Base-by-base conservation (phyloP, 202 grass and related monocot genomes). In the Dendrocalamus latiflorus region DNA sequence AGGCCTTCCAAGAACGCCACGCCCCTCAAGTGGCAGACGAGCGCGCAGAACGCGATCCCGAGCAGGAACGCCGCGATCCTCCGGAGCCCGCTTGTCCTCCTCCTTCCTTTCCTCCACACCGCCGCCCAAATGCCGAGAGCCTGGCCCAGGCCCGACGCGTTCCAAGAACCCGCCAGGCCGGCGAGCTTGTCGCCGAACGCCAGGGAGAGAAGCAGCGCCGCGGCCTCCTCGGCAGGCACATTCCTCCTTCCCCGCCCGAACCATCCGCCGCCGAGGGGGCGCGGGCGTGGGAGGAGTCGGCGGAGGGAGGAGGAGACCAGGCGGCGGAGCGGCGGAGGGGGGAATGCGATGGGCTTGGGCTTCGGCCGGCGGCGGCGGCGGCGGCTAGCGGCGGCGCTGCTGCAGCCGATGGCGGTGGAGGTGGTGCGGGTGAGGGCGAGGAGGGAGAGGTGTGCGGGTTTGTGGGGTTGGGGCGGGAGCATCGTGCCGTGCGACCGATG, bases 91-190 rank as follows among this genome's bases (percentile, higher is more conserved):
- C n/a, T n/a, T n/a, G n/a, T n/a, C n/a, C n/a, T n/a, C n/a, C n/a
- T n/a, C n/a, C n/a, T n/a, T n/a, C n/a, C n/a, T n/a, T n/a, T n/a
- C n/a, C n/a, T n/a, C n/a, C n/a, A n/a, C n/a, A n/a, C n/a, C n/a
- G 75, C 62, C 61, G 79, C 68, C 84, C 68, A 86, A 45, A 90
- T 25, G 78, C 68, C 84, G 42, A 86, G 67, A 51, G 21, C 79
- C 43, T 90, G 84, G 68, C 84, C 74, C 53, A 90, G 74, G 60
- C 34, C 60, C 20, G 79, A 79, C 59, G 68, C 43, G 61, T 74
- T 82, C 88, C 84, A 90, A 10, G 84, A 44, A 34, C 54, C 67
- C 50, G 50, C 74, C 67, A 86, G 60, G 28, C 36, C 51, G 25
- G 59, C 62, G 42, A 86, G 51, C 79, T 67, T 60, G 68, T 75